Conservation (phyloP, 177 flowering plant species). For the Vitis hybrid region DNA sequence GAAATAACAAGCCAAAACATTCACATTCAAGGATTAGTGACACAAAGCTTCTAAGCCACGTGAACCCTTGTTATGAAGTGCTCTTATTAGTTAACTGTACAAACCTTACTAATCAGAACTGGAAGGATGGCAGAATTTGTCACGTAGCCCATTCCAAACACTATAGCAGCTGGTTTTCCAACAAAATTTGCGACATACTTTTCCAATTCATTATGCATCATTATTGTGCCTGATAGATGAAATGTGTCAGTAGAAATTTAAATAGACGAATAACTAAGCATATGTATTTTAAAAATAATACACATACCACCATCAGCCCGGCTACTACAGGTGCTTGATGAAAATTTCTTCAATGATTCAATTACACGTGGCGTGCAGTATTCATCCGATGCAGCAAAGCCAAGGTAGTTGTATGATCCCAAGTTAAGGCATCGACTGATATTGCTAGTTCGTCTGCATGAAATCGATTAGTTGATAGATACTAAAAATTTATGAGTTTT, state of each 20-base stretch:
- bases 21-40: no score
- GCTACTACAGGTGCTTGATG: constrained; percentile 85
- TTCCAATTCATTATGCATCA: constrained; percentile 77
- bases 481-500: not conserved
- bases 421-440: constrained; percentile 73
- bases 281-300: not conserved
- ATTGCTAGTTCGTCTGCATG: constrained; percentile 73
- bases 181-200: constrained; percentile 81
- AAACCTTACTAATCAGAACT: constrained; percentile 82
- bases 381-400: constrained; percentile 96
- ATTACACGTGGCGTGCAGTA: constrained; percentile 94
- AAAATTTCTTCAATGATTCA: constrained; percentile 67
- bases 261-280: no score
- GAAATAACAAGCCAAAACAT: not conserved
- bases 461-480: not conserved
- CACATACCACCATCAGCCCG: constrained; percentile 90
- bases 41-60: no score
- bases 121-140: constrained; percentile 97
- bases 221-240: constrained; percentile 62
- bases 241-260: no score
- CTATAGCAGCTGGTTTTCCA: constrained; percentile 89
- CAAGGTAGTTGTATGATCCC: constrained; percentile 98
- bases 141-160: constrained; percentile 96
- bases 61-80: no score
- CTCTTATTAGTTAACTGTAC: no score